phyloP scores from a whole-genome alignment of 805 yeast genomes.

The Lachancea lanzarotensis region DNA sequence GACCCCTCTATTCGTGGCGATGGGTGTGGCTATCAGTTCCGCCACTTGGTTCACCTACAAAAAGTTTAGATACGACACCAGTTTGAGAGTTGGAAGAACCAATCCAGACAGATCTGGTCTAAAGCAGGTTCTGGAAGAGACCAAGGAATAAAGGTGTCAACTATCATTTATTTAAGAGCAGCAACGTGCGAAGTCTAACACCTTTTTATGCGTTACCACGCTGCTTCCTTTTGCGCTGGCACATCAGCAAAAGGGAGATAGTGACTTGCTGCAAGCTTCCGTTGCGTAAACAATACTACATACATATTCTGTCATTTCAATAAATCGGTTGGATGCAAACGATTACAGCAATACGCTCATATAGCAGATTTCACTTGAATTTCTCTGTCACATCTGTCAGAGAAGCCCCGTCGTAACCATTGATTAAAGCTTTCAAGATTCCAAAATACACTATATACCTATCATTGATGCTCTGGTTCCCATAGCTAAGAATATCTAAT shows the following conservation, averaged over 20 bases:
- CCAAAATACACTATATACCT: too few species aligned
- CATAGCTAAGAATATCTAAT: too few species aligned
- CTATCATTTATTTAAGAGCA: not conserved
- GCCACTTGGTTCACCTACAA: conserved; percentile 48
- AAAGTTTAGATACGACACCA: conserved; percentile 43
- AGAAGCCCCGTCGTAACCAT: too few species aligned
- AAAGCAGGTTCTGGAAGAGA: conserved; percentile 22
- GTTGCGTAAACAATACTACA: not conserved
- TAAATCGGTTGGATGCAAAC: not conserved
- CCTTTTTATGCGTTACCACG: not conserved
- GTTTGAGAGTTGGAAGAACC: conserved; percentile 44
- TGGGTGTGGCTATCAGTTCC: conserved; percentile 46
- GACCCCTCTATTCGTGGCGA: conserved; percentile 51
- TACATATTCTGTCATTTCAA: not conserved
- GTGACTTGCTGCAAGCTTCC: not conserved
- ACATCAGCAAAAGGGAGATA: not conserved
- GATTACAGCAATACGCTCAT: not conserved
- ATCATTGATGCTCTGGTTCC: too few species aligned
- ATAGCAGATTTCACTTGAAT: too few species aligned
- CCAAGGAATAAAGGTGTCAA: conserved; percentile 2
- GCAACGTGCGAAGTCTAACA: not conserved
- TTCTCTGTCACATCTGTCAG: too few species aligned
- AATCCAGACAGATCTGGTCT: conserved; percentile 38
- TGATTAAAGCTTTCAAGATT: too few species aligned
- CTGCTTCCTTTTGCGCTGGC: not conserved